Conservation (phyloP, 805 yeast species). For the Grigorovia humatica region DNA sequence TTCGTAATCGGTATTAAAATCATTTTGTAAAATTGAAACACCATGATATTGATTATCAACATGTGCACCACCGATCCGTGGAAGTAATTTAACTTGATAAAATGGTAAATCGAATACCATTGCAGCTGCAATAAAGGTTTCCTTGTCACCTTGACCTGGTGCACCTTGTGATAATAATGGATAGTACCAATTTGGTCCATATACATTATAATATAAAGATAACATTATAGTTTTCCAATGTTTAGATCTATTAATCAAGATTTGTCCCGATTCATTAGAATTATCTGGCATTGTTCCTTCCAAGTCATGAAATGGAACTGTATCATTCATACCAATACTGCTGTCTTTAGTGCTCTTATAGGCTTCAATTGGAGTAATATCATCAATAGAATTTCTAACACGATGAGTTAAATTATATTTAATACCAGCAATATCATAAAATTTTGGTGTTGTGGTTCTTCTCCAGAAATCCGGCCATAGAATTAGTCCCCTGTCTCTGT, state of each 20-base stretch:
- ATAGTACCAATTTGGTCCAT: conserved; percentile 62
- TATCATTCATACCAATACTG: conserved; percentile 10
- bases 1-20: conserved; percentile 51
- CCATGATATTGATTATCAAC: conserved; percentile 44
- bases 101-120: conserved; percentile 36
- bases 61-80: conserved; percentile 31
- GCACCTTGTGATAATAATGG: conserved; percentile 64
- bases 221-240: conserved; percentile 51
- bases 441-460: conserved; percentile 66
- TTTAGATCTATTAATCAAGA: conserved; percentile 48
- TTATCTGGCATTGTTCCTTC: conserved; percentile 61
- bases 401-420: conserved; percentile 32
- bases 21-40: conserved; percentile 67
- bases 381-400: conserved; percentile 30
- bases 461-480: conserved; percentile 89
- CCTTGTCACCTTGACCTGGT: conserved; percentile 76
- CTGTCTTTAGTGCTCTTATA: conserved; percentile 15
- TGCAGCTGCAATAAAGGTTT: conserved; percentile 61
- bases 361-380: conserved; percentile 24
- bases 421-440: conserved; percentile 58
- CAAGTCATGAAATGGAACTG: conserved; percentile 45
- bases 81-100: conserved; percentile 37
- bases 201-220: conserved; percentile 54
- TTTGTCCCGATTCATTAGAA: conserved; percentile 62
- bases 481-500: conserved; percentile 38